Evolutionary conservation across 2,329 filamentous ascomycete species (phyloP).

Genomic region (Nothomitra cinnamomea): DNA sequence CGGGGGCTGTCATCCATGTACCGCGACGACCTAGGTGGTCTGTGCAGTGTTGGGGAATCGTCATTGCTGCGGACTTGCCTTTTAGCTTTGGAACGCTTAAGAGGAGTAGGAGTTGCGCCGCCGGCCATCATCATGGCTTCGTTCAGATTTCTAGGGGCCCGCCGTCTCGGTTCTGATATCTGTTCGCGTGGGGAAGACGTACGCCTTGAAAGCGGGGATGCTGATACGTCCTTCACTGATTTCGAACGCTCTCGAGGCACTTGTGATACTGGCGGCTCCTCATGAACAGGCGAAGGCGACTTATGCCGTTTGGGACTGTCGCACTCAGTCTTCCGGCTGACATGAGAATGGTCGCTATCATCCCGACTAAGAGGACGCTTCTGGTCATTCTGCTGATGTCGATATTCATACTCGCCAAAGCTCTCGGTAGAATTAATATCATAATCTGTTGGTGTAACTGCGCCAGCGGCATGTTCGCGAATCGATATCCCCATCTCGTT

Average conservation of each 20-base stretch:
- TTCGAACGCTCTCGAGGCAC: neutral
- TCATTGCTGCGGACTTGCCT: conserved; percentile 7
- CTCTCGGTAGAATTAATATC: neutral
- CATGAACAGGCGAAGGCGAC: neutral
- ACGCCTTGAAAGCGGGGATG: conserved; percentile 13
- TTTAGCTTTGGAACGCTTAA: conserved; percentile 12
- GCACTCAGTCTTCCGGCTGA: neutral
- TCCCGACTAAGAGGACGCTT: neutral
- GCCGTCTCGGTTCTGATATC: neutral
- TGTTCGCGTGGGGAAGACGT: neutral
- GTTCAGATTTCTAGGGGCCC: conserved; percentile 8
- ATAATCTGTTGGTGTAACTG: conserved; percentile 11
- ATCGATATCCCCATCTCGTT: neutral
- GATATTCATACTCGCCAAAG: neutral
- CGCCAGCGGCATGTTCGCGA: conserved; percentile 1
- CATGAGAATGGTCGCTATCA: neutral
- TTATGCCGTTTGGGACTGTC: neutral
- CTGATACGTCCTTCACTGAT: neutral
- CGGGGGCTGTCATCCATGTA: neutral
- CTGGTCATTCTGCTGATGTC: neutral
- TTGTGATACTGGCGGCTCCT: neutral
- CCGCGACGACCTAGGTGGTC: neutral
- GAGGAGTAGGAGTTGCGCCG: conserved; percentile 7
- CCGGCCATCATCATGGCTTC: conserved; percentile 12
- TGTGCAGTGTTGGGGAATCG: conserved; percentile 9